phyloP scores from a whole-genome alignment of 2,329 filamentous ascomycete species.

The Penicillium sp. region DNA sequence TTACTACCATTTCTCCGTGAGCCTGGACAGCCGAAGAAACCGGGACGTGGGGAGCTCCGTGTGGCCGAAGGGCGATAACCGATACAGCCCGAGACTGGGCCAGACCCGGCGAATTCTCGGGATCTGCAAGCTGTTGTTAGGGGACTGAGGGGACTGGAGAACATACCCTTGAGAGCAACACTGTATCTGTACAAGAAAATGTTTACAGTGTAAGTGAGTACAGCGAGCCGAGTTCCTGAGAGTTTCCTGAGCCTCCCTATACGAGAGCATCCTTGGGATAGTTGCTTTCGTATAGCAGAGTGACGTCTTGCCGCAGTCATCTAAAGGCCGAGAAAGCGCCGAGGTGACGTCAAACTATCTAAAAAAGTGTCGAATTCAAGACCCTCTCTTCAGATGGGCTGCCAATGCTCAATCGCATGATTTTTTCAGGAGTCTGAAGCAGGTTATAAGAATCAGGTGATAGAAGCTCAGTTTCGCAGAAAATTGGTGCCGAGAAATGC shows the following conservation, averaged over 20 bases:
- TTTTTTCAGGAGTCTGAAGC: background rate
- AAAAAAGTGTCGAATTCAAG: slow-evolving; percentile 6
- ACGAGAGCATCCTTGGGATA: no score
- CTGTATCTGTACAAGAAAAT: no score
- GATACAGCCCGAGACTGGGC: slow-evolving; percentile 40
- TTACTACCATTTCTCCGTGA: background rate
- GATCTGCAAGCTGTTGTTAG: background rate
- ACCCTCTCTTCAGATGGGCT: background rate
- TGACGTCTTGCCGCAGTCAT: background rate
- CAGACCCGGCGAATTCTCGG: slow-evolving; percentile 26
- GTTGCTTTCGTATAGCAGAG: background rate
- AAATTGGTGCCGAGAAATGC: background rate
- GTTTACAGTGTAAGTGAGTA: background rate
- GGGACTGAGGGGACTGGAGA: background rate
- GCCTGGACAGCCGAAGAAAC: background rate
- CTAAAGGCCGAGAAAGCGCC: slow-evolving; percentile 30
- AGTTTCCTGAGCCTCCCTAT: no score
- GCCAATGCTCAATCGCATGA: background rate
- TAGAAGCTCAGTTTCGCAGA: background rate
- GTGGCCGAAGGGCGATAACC: slow-evolving; percentile 40
- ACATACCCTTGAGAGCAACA: background rate
- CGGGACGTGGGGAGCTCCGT: slow-evolving; percentile 34
- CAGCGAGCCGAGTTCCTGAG: background rate
- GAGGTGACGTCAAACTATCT: slow-evolving; percentile 31
- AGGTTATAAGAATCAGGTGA: background rate